Evolutionary conservation across 345 rosid species (phyloP), one percentile per base, ranked within the genome.

Genomic region (Corchorus capsularis): DNA sequence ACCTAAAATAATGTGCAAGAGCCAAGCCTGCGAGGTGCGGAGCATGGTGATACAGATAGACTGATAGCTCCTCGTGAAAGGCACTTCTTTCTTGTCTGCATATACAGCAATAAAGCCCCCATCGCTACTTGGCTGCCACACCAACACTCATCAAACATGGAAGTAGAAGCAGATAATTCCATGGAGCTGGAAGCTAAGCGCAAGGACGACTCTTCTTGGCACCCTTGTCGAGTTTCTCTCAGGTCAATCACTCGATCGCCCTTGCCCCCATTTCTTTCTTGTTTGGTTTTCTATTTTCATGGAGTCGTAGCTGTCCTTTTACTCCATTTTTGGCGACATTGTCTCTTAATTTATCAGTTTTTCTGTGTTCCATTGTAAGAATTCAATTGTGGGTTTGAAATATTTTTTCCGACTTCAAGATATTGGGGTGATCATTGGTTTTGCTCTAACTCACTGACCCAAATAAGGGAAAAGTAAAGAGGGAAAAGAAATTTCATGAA

Each of bases 141-240:
- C 17, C 46, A 35, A 35, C 11, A 41, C 35, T 8, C 5, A 2
- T 8, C 5, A 2, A 22, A 27, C 4, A 70, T 65, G 50, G 32
- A 20, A 41, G 56, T 6, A 39, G 43, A 39, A 54, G 49, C 63
- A n/a, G 76, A 46, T 45, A 43, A 61, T 45, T 46, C 56, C 56
- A 2, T 73, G 15, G 75, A 71, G 47, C 4, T 55, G 52, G 68
- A 73, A 60, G 76, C 76, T 46, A 60, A 46, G 55, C 67, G 22
- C 76, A 73, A 47, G 15, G 56, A 46, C 45, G 76, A 61, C 17
- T 73, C 76, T 5, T 73, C 76, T 46, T 61, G 76, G 76, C 57
- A 73, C 57, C 69, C 57, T 27, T 73, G 66, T 73, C 68, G 54
- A 19, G 75, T 56, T 57, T 60, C 54, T 57, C 66, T 56, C 41